Base-by-base conservation (phyloP, 2,329 filamentous ascomycete genomes). In the Hymenoscyphus scutula region DNA sequence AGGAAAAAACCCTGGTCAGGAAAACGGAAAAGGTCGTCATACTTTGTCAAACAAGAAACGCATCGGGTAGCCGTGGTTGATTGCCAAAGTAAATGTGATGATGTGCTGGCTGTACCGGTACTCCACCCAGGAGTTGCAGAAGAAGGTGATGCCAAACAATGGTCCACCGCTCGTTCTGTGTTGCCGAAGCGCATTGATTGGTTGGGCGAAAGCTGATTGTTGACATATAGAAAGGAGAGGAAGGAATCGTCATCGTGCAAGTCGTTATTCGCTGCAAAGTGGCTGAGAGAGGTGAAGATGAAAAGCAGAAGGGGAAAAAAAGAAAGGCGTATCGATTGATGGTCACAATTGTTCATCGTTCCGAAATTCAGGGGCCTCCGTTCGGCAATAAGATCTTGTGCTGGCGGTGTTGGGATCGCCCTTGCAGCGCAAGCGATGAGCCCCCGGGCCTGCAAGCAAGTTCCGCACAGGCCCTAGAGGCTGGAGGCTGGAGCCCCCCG, bases 341-440 rank as follows among this genome's bases (percentile, higher is more conserved):
- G 32, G 32, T 34, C 10, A 34, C 32, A 34, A 34, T 3, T 41
- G 30, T 37, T 57, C 23, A 19, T 57, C 34, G 32, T 57, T 48
- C 41, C 34, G 55, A 19, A 27, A 34, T 41, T 30, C 55, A 57
- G 55, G 29, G 23, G 55, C 23, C 29, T 25, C 27, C 13, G 32
- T 17, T 32, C 30, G 30, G 55, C 32, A n/a, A 38, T 57, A 29
- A 25, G 55, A 23, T 17, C 19, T 37, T 34, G 32, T 34, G 32
- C 2, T 38, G 17, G 41, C 15, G 29, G 29, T 23, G 51, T 15
- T 37, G 41, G 38, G 57, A 59, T 60, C 58, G 58, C 34, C 58
- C 58, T 60, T 60, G 59, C 59, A 60, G 45, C 23, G 13, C 56
- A 58, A 45, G 23, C 56, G 38, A 27, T 38, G 15, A 34, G 13